Base-by-base conservation (phyloP, 1,284 basidiomycete genomes). In the Pholiota adiposa region DNA sequence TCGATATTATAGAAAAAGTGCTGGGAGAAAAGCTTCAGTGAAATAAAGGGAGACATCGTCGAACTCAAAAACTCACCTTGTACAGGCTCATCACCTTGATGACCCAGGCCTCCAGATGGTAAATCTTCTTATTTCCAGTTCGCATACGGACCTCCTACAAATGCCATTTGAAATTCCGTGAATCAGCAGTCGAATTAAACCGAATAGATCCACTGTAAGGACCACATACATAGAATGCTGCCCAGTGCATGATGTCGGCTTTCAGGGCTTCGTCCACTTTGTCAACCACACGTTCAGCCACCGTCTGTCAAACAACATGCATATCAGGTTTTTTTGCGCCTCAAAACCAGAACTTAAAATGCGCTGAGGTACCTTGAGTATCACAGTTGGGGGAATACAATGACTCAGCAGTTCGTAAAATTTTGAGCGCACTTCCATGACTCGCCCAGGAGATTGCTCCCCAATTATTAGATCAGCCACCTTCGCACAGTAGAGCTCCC, bases 401-500 rank as follows among this genome's bases (percentile, higher is more conserved):
- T 99, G 97, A 61, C 93, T 94, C 60, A 99, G 81, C 50, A 99
- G 81, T 76, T 99, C 97, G 74, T 99, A 99, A 54, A 98, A 83
- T 77, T 97, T 98, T 36, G 86, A 85, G 56, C 97, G 85, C 9
- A 98, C 92, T 70, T 95, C 93, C 82, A 98, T 92, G 52, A 99
- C 87, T 57, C 89, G 87, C 60, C 90, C 87, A 12, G 97, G 95
- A n/a, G 89, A 87, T 75, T 98, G 97, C 69, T 98, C 94, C 65
- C 87, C 83, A n/a, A 98, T 78, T 67, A 99, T 97, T 69, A 93
- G 75, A 72, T 97, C 94, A n/a, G 93, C 96, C 12, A 98, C 90
- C 73, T 96, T 94, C 66, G 89, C 82, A 67, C 95, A 96, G 72
- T 98, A 99, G n/a, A 91, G 92, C 75, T 99, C 97, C 97, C 97